Evolutionary conservation across 805 yeast genomes (phyloP).

Genomic region (Brettanomyces anomalus): DNA sequence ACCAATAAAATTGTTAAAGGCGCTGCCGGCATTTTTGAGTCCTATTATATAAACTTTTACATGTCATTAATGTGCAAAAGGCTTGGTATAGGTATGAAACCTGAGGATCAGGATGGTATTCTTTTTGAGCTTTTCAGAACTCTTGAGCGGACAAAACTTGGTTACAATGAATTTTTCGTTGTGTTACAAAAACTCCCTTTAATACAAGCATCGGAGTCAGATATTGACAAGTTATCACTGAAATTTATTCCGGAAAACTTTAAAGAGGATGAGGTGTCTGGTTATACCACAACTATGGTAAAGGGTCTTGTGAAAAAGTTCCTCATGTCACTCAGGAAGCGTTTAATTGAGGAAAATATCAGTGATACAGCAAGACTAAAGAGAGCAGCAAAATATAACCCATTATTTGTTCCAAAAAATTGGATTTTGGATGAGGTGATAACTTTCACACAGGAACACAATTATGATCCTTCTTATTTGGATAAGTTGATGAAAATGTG

Average conservation of each 20-base stretch:
- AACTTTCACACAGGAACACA: slow-evolving; percentile 41
- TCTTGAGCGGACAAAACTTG: slow-evolving; percentile 54
- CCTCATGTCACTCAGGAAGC: slow-evolving; percentile 39
- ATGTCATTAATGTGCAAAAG: slow-evolving; percentile 50
- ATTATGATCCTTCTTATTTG: slow-evolving; percentile 42
- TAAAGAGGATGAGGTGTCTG: slow-evolving; percentile 17
- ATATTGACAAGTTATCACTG: slow-evolving; percentile 20
- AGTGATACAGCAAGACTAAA: slow-evolving; percentile 30
- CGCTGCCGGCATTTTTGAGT: slow-evolving; percentile 59
- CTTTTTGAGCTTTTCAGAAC: slow-evolving; percentile 54
- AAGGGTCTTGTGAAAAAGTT: slow-evolving; percentile 36
- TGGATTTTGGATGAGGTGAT: slow-evolving; percentile 86
- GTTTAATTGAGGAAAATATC: slow-evolving; percentile 26
- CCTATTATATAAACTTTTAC: slow-evolving; percentile 50
- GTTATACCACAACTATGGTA: slow-evolving; percentile 30
- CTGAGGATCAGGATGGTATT: slow-evolving; percentile 34
- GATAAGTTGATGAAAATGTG: slow-evolving; percentile 64
- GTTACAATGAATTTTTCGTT: slow-evolving; percentile 74
- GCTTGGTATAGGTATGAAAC: slow-evolving; percentile 50
- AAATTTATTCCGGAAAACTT: slow-evolving; percentile 22
- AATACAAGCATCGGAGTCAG: slow-evolving; percentile 24
- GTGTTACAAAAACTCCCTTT: slow-evolving; percentile 39
- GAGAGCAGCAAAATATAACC: slow-evolving; percentile 48
- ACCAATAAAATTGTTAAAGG: slow-evolving; percentile 57
- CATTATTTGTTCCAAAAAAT: slow-evolving; percentile 72